A percentile compares a stretch with the other conserved stretches of the same genome.
phyloP scores from a whole-genome alignment of 1,139 yeast species.

The Blastobotrys buckinghamii region DNA sequence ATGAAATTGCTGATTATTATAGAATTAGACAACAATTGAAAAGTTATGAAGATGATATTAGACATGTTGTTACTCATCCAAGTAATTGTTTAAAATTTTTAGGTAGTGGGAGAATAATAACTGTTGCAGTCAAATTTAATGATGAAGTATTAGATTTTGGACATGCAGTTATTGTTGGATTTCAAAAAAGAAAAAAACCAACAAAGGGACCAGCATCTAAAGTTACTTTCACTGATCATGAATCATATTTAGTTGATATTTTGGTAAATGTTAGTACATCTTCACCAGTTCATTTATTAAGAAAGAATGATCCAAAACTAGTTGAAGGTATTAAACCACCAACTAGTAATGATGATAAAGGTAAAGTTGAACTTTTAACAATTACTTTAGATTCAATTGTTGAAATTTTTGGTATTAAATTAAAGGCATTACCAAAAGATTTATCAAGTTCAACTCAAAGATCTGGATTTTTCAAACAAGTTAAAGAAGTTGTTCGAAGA shows the following conservation, averaged over 20 bases:
- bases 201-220: slow-evolving; percentile 17
- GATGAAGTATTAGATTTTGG: slow-evolving; percentile 55
- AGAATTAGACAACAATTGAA: slow-evolving; percentile 69
- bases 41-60: slow-evolving; percentile 67
- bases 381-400: slow-evolving; percentile 73
- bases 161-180: slow-evolving; percentile 88
- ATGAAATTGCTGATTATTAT: slow-evolving; percentile 69
- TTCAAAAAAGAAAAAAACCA: slow-evolving; percentile 51
- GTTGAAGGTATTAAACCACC: slow-evolving; percentile 92
- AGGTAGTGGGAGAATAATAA: slow-evolving; percentile 82
- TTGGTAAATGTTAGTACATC: slow-evolving; percentile 60
- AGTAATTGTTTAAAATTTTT: slow-evolving; percentile 75
- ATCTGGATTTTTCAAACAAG: slow-evolving; percentile 66
- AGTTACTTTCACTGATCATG: slow-evolving; percentile 62
- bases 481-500: slow-evolving; percentile 72
- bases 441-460: slow-evolving; percentile 64
- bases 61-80: slow-evolving; percentile 88
- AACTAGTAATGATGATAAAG: slow-evolving; percentile 52
- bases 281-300: slow-evolving; percentile 43
- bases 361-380: slow-evolving; percentile 76
- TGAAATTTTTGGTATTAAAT: slow-evolving; percentile 70
- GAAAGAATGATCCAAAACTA: slow-evolving; percentile 54
- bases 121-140: slow-evolving; percentile 43
- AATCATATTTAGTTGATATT: slow-evolving; percentile 81
- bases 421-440: slow-evolving; percentile 70